Conservation (phyloP, 352 stramenopile genomes). For the Globisporangium spinosum region DNA sequence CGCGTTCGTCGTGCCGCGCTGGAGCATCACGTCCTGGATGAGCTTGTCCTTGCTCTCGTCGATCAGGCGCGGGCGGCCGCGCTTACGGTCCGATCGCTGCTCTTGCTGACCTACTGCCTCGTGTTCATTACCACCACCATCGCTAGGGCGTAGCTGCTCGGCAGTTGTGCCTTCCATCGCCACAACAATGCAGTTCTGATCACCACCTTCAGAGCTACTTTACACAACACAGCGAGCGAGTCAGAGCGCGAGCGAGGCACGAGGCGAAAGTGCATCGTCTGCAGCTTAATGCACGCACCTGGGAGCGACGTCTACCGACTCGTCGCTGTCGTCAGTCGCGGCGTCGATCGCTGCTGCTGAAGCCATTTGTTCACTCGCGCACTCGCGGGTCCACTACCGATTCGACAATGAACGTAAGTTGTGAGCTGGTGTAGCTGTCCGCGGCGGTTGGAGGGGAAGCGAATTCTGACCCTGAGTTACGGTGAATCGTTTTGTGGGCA, state of each 20-base stretch:
- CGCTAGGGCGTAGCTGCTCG: neutral
- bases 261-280: neutral
- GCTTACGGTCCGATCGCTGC: slow-evolving; percentile 12
- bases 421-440: neutral
- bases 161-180: neutral
- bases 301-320: neutral
- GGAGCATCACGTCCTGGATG: slow-evolving; percentile 18
- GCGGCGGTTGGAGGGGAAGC: slow-evolving; percentile 3
- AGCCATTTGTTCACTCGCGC: neutral
- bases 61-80: slow-evolving; percentile 10
- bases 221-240: neutral
- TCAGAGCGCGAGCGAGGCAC: neutral
- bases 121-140: neutral
- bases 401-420: neutral
- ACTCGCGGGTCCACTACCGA: neutral
- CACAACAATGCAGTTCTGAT: neutral
- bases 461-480: slow-evolving; percentile 18
- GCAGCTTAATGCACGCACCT: neutral
- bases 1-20: slow-evolving; percentile 20
- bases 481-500: slow-evolving; percentile 14
- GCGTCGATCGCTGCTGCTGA: neutral
- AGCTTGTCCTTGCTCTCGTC: slow-evolving; percentile 15
- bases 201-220: neutral
- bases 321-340: neutral
- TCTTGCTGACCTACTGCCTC: neutral